Percentiles rank a stretch among this genome's conserved stretches.
phyloP scores from a whole-genome alignment of 352 stramenopile genomes.

The Phytophthora vignae region DNA sequence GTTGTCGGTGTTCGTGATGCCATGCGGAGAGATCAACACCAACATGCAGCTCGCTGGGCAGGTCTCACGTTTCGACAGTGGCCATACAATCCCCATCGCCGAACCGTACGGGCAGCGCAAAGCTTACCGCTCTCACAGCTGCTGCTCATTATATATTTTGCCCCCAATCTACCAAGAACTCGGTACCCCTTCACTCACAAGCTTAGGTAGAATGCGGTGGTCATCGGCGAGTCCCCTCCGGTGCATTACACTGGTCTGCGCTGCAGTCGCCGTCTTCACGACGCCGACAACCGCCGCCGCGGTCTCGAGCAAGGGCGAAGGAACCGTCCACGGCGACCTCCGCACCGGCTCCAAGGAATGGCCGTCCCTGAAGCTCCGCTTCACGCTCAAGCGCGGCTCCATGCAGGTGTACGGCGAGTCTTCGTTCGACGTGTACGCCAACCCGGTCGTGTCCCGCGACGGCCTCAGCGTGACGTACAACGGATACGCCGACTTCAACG shows the following conservation, averaged over 20 bases:
- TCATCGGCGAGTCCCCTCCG: slow-evolving; percentile 4
- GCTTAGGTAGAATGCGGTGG: not conserved
- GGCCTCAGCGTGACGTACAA: slow-evolving; percentile 43
- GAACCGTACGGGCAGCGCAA: slow-evolving; percentile 12
- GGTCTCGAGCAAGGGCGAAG: slow-evolving; percentile 13
- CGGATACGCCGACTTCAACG: slow-evolving; percentile 37
- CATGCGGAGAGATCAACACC: slow-evolving; percentile 20
- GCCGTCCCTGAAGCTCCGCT: slow-evolving; percentile 50
- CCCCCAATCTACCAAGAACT: not conserved
- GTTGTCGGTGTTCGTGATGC: slow-evolving; percentile 17
- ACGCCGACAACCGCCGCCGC: slow-evolving; percentile 4
- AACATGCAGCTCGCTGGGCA: not conserved
- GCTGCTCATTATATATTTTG: slow-evolving; percentile 28
- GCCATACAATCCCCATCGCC: slow-evolving; percentile 22
- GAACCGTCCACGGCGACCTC: slow-evolving; percentile 30
- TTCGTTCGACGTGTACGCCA: slow-evolving; percentile 48
- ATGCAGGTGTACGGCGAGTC: slow-evolving; percentile 46
- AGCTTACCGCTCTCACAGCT: slow-evolving; percentile 6
- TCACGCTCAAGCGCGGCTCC: slow-evolving; percentile 46
- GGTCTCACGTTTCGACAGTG: slow-evolving; percentile 17
- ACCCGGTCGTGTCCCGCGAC: slow-evolving; percentile 39
- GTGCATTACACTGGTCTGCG: slow-evolving; percentile 5
- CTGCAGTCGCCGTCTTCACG: slow-evolving; percentile 4
- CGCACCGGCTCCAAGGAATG: slow-evolving; percentile 35
- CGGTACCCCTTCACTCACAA: not conserved